Base-by-base conservation (phyloP, 257 asterid genomes). In the Lantana camara region DNA sequence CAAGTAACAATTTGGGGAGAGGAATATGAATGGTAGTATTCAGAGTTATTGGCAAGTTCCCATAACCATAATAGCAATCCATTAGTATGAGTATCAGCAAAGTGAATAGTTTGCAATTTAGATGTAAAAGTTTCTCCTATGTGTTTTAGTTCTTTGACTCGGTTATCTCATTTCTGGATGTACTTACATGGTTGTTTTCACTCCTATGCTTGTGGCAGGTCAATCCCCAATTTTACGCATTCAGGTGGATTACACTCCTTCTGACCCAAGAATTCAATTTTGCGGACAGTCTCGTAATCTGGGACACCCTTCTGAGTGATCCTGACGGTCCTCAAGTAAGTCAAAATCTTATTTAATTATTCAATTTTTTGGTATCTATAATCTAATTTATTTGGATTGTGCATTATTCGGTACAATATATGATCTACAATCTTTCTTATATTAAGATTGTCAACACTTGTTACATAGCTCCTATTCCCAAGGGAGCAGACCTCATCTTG, bases 321-420 rank as follows among this genome's bases (percentile, higher is more conserved):
- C 94, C 96, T 4, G 98, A 90, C 73, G 98, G 98, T 74, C 96
- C 91, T 76, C 98, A 90, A 76, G 97, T 90, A 69, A 75, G 96
- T 70, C 50, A 16, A 22, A 5, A 67, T 22, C 29, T 44, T 57
- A 8, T 23, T 53, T 45, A 56, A 11, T 46, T 53, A 44, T 64
- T 67, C 57, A 41, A 35, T 48, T 52, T 53, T 16, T 47, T 14
- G 19, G 16, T 60, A 8, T 29, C 20, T 30, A 21, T 37, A 44
- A 16, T 52, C 55, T 37, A 44, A 30, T 15, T 15, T 40, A 15
- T 46, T 4, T 40, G 14, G 23, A 17, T 20, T 32, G 12, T 58
- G 27, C 17, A 2, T 29, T 58, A 27, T 61, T 22, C 35, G 17
- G 38, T 57, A n/a, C 7, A 49, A 17, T 12, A 27, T 51, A 49